Conservation (phyloP, 176 grass and related monocot species). For the Urochloa ruziziensis region DNA sequence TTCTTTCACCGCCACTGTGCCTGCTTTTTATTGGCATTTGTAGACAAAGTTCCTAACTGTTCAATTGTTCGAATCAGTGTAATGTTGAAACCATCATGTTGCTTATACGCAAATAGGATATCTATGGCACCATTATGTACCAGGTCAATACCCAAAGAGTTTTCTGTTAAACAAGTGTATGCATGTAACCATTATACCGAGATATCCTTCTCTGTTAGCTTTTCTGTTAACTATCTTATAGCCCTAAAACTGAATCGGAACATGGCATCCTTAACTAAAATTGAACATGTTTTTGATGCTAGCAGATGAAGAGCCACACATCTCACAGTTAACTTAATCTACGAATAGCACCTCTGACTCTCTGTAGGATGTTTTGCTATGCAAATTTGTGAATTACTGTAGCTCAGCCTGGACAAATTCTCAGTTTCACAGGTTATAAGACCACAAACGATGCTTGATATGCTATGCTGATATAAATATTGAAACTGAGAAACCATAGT, state of each 20-base stretch:
- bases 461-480: not conserved
- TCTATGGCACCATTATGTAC: too few species aligned
- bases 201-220: conserved; percentile 57
- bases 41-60: not conserved
- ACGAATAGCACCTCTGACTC: not conserved
- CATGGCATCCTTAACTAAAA: not conserved
- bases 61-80: not conserved
- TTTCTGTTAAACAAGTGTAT: too few species aligned
- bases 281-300: conserved; percentile 28
- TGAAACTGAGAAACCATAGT: not conserved
- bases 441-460: not conserved
- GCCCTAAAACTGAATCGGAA: too few species aligned
- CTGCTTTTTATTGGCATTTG: not conserved
- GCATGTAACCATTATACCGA: too few species aligned
- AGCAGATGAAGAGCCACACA: conserved; percentile 60
- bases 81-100: not conserved
- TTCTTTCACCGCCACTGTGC: not conserved
- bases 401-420: conserved; percentile 23
- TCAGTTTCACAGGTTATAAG: not conserved
- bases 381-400: not conserved
- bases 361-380: conserved; percentile 11
- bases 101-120: too few species aligned
- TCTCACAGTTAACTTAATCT: too few species aligned
- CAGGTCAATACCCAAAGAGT: too few species aligned
- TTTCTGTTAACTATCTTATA: conserved; percentile 54